phyloP scores from a whole-genome alignment of 768 basidiomycete species.

The Kwoniella bestiolae region DNA sequence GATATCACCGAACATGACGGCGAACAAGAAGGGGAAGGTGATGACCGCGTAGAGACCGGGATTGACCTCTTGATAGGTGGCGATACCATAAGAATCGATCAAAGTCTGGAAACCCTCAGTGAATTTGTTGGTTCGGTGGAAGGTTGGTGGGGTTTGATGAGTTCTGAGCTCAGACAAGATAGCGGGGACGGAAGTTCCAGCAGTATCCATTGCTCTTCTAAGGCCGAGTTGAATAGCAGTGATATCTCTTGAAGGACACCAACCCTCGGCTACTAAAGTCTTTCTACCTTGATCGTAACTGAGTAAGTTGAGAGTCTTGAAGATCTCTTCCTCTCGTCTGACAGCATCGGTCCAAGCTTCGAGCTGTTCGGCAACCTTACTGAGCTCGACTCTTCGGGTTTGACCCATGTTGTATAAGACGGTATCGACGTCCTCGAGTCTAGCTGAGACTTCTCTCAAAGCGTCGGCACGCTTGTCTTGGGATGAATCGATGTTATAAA shows the following conservation, averaged over 20 bases:
- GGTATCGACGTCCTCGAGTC: constrained; percentile 87
- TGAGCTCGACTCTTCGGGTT: constrained; percentile 79
- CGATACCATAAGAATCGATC: constrained; percentile 96
- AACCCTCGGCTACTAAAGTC: constrained; percentile 95
- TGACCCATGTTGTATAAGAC: constrained; percentile 86
- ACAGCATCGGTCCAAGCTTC: constrained; percentile 93
- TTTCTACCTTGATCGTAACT: constrained; percentile 92
- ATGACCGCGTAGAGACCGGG: constrained; percentile 81
- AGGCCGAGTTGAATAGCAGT: constrained; percentile 81
- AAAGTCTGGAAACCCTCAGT: constrained; percentile 96
- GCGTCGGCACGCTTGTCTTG: constrained; percentile 89
- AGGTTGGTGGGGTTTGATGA: constrained; percentile 91
- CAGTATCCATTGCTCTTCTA: constrained; percentile 88
- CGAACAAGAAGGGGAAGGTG: constrained; percentile 98
- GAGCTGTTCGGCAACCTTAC: constrained; percentile 80
- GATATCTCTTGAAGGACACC: constrained; percentile 94
- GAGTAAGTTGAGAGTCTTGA: constrained; percentile 92
- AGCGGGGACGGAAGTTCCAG: constrained; percentile 88
- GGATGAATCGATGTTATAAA: constrained; percentile 95
- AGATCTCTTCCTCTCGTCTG: constrained; percentile 91
- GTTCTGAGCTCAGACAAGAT: constrained; percentile 89
- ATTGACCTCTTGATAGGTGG: constrained; percentile 94
- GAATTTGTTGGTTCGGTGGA: constrained; percentile 91
- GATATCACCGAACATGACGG: constrained; percentile 99
- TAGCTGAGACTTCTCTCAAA: constrained; percentile 80